These are phyloP conservation scores for Micromonas commoda DNA, from an alignment of 139 green algal genomes.

Conservation along the genomic window DNA sequence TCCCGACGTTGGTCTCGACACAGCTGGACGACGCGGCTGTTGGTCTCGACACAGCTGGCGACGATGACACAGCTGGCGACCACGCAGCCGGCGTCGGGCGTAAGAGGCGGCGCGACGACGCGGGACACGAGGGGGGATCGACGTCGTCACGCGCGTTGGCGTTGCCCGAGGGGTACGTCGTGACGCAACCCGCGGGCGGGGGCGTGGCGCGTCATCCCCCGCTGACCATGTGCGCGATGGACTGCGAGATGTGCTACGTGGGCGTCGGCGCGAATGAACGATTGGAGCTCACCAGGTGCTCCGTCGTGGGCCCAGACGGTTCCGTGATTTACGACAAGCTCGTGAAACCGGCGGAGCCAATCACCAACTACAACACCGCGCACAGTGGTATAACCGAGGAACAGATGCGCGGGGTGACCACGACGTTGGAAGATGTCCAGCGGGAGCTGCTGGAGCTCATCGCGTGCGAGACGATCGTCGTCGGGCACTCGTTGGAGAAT, in stretches of 20 bases:
- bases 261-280: conserved; percentile 62
- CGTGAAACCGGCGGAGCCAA: conserved; percentile 64
- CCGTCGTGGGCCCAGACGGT: conserved; percentile 5
- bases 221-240: conserved; percentile 55
- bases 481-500: conserved; percentile 88
- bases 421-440: conserved; percentile 54
- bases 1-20: conserved; percentile 10
- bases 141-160: not conserved
- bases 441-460: conserved; percentile 45
- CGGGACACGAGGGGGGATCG: not conserved
- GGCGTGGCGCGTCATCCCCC: not conserved
- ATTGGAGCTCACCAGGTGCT: conserved; percentile 28
- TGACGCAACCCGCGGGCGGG: conserved; percentile 13
- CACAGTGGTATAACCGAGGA: conserved; percentile 73
- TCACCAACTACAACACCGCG: conserved; percentile 81
- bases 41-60: not conserved
- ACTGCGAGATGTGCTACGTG: conserved; percentile 85
- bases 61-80: not conserved
- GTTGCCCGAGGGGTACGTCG: conserved; percentile 11
- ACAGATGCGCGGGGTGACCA: conserved; percentile 61
- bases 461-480: conserved; percentile 61
- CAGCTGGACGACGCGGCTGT: not conserved
- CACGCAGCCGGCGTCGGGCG: not conserved
- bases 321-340: conserved; percentile 72
- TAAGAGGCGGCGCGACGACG: not conserved